Evolutionary conservation across 352 stramenopile genomes (phyloP), one percentile per base, ranked within the genome.

Genomic region (Globisporangium nagaii): DNA sequence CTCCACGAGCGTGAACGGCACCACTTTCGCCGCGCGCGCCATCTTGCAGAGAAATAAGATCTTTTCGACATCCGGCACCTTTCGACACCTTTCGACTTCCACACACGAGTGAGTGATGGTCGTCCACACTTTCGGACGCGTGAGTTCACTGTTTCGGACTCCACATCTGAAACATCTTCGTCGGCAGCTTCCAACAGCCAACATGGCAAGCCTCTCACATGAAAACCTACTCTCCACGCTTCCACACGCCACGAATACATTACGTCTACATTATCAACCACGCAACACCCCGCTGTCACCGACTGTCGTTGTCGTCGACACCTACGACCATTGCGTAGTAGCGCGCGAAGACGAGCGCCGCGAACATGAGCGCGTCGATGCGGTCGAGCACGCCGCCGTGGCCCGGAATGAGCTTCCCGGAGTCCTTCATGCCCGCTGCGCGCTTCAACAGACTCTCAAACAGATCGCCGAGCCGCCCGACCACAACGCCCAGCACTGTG

Each of bases 401-500:
- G 56, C 97, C 96, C 10, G 96, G 96, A 62, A 99, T 96, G 24
- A 99, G 69, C 60, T 91, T 88, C 2, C 95, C 96, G 53, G 95
- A 98, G 65, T 98, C 92, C 69, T 98, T 99, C 32, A 98, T 70
- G 13, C 86, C 90, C 4, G 93, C 93, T 63, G 97, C 92, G 34
- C 95, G 79, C 72, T 99, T 99, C 10, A 99, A 60, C 71, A 99
- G 87, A 41, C 86, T 97, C 37, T 96, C 95, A 35, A 97, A 98
- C 20, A 99, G 71, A 65, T 98, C 95, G 32, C 95, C 96, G n/a
- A 98, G 74, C 15, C 98, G 78, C 15, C 93, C 95, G 7, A 98
- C 66, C 31, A 98, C 79, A 17, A 98, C 80, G 15, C 90, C 94
- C 31, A 98, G 58, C 7, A 98, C 58, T 0, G 82, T 86, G 34